A percentile compares a stretch with the other conserved stretches of the same genome.
These are phyloP conservation scores for Corniculantispora saksenae DNA, from an alignment of 2,329 filamentous ascomycete species.

Conservation along the genomic window DNA sequence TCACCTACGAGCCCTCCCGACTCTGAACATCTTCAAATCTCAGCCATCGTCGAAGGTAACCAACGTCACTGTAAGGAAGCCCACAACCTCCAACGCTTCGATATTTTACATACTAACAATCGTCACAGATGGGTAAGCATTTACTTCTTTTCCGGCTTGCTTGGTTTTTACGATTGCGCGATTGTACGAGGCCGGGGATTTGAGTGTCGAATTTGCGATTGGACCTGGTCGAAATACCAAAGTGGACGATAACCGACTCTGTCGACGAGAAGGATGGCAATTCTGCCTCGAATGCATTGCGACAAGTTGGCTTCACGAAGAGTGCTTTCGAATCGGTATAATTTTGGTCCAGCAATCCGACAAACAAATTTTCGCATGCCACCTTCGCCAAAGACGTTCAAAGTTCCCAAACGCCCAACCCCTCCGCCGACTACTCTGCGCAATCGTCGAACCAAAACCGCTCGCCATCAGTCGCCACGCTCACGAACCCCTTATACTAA, in stretches of 20 bases:
- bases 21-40: conserved; percentile 43
- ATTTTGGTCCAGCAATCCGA: not conserved
- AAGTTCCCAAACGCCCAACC: not conserved
- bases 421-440: conserved; percentile 8
- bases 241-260: not conserved
- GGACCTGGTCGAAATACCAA: not conserved
- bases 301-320: not conserved
- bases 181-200: conserved; percentile 9
- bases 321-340: not conserved
- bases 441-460: conserved; percentile 13
- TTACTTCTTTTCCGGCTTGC: conserved; percentile 23
- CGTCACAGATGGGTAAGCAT: conserved; percentile 61
- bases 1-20: conserved; percentile 37
- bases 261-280: not conserved
- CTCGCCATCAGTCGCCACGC: not conserved
- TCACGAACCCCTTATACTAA: conserved; percentile 31
- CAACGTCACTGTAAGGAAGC: conserved; percentile 49
- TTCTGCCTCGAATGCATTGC: not conserved
- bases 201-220: not conserved
- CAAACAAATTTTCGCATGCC: not conserved
- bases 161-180: conserved; percentile 14
- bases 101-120: conserved; percentile 38
- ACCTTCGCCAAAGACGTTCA: not conserved
- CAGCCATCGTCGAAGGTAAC: conserved; percentile 47
- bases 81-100: conserved; percentile 27